A percentile compares a stretch with the other conserved stretches of the same genome.
These are phyloP conservation scores for Cinnamomum micranthum DNA, from an alignment of 164 flowering plant species.

Conservation along the genomic window DNA sequence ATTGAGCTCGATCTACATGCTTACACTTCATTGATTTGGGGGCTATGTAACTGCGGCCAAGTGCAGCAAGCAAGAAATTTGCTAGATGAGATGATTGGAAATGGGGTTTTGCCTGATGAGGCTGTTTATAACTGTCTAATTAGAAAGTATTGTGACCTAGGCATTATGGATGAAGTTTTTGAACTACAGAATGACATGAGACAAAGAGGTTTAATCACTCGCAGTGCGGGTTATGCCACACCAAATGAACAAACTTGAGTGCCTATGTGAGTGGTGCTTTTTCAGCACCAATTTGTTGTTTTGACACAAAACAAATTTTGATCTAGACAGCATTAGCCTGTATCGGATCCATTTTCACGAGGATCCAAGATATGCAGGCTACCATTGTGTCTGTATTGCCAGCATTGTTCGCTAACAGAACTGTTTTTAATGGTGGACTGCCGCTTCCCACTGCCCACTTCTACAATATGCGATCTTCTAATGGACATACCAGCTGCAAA, in stretches of 20 bases:
- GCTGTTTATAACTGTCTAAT: conserved; percentile 53
- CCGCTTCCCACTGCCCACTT: neutral
- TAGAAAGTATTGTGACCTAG: conserved; percentile 50
- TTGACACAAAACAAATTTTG: neutral
- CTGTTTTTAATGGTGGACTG: neutral
- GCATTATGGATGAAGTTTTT: conserved; percentile 48
- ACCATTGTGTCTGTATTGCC: neutral
- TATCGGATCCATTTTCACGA: neutral
- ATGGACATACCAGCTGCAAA: neutral
- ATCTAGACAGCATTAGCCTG: neutral
- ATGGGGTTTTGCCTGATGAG: conserved; percentile 64
- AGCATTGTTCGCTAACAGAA: neutral
- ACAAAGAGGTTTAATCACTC: conserved; percentile 28
- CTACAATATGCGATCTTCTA: neutral
- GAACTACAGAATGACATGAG: conserved; percentile 53
- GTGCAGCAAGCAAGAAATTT: conserved; percentile 49
- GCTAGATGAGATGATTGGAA: conserved; percentile 63
- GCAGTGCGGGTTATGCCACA: conserved; percentile 12
- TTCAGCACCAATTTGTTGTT: conserved; percentile 3
- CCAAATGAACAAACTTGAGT: conserved; percentile 29
- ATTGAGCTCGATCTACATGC: conserved; percentile 65
- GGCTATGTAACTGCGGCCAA: conserved; percentile 44
- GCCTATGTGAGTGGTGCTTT: neutral
- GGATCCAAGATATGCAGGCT: neutral
- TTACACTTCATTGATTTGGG: conserved; percentile 68